These are phyloP conservation scores for Penicillium sp. DNA, from an alignment of 2,329 filamentous ascomycete species.

Conservation along the genomic window DNA sequence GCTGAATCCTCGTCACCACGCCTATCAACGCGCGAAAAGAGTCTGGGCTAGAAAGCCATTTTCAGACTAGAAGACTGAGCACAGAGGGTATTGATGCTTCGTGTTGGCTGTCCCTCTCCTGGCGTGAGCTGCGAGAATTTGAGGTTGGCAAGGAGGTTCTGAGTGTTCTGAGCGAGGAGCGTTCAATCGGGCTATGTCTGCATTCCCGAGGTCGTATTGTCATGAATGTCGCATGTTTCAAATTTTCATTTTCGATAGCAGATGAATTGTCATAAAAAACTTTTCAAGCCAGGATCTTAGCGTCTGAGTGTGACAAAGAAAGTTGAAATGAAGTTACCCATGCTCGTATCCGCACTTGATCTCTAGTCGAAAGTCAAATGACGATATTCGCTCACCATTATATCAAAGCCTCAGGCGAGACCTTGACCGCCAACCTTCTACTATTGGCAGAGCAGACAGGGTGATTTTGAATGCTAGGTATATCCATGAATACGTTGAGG, in stretches of 20 bases:
- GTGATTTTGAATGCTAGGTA: neutral
- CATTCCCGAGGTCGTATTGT: neutral
- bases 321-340: no score
- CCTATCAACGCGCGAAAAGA: neutral
- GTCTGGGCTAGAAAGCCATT: slow-evolving; percentile 3
- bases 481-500: neutral
- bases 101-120: neutral
- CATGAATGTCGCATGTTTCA: neutral
- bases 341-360: no score
- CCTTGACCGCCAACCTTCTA: neutral
- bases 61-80: neutral
- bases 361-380: neutral
- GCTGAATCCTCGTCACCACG: neutral
- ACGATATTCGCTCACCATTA: neutral
- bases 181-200: neutral
- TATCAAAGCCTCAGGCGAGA: neutral
- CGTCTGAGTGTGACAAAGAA: no score
- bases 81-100: neutral
- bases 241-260: neutral
- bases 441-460: neutral
- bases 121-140: neutral
- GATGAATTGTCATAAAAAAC: no score
- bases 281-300: no score
- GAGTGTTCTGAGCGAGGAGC: neutral
- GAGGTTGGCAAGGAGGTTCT: neutral